These are phyloP conservation scores for Ogataea trehaloabstinens DNA, from an alignment of 805 yeast genomes.

Conservation along the genomic window DNA sequence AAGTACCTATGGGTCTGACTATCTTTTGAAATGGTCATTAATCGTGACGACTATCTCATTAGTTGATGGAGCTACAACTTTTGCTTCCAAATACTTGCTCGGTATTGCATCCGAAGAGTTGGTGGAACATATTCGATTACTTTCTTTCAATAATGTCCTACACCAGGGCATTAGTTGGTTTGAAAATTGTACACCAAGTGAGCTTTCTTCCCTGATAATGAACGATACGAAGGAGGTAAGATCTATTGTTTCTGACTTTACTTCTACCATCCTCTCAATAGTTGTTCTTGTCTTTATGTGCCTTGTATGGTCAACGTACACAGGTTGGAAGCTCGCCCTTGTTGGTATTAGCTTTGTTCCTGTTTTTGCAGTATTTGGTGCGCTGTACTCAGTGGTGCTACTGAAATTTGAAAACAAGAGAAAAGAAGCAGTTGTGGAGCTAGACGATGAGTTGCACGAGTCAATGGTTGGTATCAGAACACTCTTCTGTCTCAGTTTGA, in stretches of 20 bases:
- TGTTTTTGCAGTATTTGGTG: slow-evolving; percentile 49
- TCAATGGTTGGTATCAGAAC: slow-evolving; percentile 60
- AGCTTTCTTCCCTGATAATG: slow-evolving; percentile 63
- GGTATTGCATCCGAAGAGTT: slow-evolving; percentile 66
- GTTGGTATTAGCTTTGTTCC: slow-evolving; percentile 81
- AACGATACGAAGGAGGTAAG: slow-evolving; percentile 83
- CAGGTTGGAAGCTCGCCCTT: slow-evolving; percentile 85
- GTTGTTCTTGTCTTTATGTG: slow-evolving; percentile 58
- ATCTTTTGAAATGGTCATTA: slow-evolving; percentile 63
- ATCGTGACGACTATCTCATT: slow-evolving; percentile 61
- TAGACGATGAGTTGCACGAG: slow-evolving; percentile 55
- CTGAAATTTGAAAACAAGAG: slow-evolving; percentile 58
- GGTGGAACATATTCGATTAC: slow-evolving; percentile 52
- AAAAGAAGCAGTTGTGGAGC: slow-evolving; percentile 50
- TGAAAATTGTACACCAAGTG: slow-evolving; percentile 43
- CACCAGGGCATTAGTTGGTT: slow-evolving; percentile 57
- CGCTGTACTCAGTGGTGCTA: slow-evolving; percentile 48
- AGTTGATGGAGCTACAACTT: slow-evolving; percentile 57
- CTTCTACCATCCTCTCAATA: slow-evolving; percentile 54
- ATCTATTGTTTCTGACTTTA: slow-evolving; percentile 57
- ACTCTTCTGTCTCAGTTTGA: slow-evolving; percentile 55
- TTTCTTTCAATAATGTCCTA: slow-evolving; percentile 47
- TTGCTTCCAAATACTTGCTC: slow-evolving; percentile 48
- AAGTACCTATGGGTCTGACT: slow-evolving; percentile 25
- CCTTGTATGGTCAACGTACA: slow-evolving; percentile 68